Base-by-base conservation (phyloP, 306 rosid genomes). In the Quercus gilva region DNA sequence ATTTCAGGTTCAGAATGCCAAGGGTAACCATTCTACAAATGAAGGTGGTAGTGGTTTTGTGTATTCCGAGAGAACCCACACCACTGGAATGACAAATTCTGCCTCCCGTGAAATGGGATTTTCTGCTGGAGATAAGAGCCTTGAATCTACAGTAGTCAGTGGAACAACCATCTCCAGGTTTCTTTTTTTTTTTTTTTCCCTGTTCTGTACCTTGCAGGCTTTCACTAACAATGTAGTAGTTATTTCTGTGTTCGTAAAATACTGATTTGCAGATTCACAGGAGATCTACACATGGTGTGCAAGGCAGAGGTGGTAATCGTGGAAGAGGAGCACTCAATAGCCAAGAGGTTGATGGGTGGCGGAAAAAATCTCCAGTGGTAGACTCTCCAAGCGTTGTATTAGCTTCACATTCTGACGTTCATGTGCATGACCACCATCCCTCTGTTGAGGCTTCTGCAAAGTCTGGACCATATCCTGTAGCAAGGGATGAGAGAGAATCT, bases 281-380 rank as follows among this genome's bases (percentile, higher is more conserved):
- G 97, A 89, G 79, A 85, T 53, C 86, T 80, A 74, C 80, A 61
- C 87, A 78, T 80, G 92, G 86, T 64, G 61, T 87, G 81, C 97
- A 91, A 75, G 84, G 88, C 69, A 91, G 89, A 86, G 74, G 73
- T 71, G 90, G 89, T 59, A 85, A 91, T 78, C 81, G 71, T 84
- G 88, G 82, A 68, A 88, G 79, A 64, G 92, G 92, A 84, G 87
- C 85, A 77, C 78, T 71, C 64, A 86, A 79, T 75, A 69, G 78
- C 73, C 92, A 80, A 81, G 96, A 91, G 76, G 82, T 71, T 77
- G 96, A 90, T 71, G 85, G 90, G 74, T 78, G 94, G 94, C 86
- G 64, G 81, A 92, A 89, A 85, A 88, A 84, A 79, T 43, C 82
- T 61, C 75, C 75, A 26, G 83, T 72, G 25, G 51, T 81, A 23